Evolutionary conservation across 805 yeast species (phyloP), one percentile per base, ranked within the genome.

Genomic region (Schwanniomyces yamadae): DNA sequence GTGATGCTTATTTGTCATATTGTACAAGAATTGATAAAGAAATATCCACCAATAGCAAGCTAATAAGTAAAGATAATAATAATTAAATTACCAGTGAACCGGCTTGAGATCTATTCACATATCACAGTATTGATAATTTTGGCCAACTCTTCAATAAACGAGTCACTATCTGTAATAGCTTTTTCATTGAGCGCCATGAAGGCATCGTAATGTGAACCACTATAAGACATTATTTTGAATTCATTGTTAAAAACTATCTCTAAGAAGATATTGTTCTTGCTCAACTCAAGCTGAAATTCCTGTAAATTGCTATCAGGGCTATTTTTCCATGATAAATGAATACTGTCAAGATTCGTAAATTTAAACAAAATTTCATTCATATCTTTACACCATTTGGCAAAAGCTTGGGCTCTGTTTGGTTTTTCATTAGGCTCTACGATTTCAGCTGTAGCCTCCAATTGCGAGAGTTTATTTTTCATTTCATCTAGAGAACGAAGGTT

Each of bases 371-470:
- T 42, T 5, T 46, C 50, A 28, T 44, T 51, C 49, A 53, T 49
- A 20, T 51, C 52, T 26, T 49, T 42, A 31, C 52, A 49, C 59
- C 57, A 52, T 35, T 51, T 46, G 14, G 52, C 57, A 30, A 34
- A 44, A 14, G 39, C 22, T 17, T 52, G 55, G 25, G 37, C 21
- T 8, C 26, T 5, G 14, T 23, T 22, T 21, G 35, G 30, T 16
- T 31, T n/a, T 27, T 37, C 17, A 31, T 35, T 10, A 11, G 38
- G 36, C 6, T 28, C 33, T n/a, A 32, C 17, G 21, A 24, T 22
- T 17, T 23, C 25, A n/a, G 36, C 15, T 2, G 29, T 28, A 8
- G 23, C 11, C 16, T 28, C 18, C 14, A 40, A 25, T 10, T 33
- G 16, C 6, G 8, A 24, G 11, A 36, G 18, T 21, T 40, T 36